Evolutionary conservation across 1,284 basidiomycete genomes (phyloP), one percentile per base, ranked within the genome.

Genomic region (Sparassis latifolia): DNA sequence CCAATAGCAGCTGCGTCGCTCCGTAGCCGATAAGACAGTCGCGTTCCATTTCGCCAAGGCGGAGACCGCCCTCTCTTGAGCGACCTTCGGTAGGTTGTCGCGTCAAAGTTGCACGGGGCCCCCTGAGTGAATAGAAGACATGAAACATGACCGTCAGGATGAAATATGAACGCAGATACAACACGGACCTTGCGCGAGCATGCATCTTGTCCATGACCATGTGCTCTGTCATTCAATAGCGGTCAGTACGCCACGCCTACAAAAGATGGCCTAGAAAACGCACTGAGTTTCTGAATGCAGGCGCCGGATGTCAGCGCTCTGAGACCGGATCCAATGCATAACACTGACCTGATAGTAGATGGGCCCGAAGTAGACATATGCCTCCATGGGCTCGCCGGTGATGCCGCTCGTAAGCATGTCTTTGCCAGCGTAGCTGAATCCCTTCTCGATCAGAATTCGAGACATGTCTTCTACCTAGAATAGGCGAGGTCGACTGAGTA

Each of bases 131-230:
- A 20, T 20, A 28, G n/a, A 38, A 35, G 20, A 33, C 6, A 38
- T 27, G 45, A 49, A 41, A 44, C 44, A 47, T 44, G 20, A 20
- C 20, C 20, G 20, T 20, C 50, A 44, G 42, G 28, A 4, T 35
- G 37, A 37, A 40, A 20, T 37, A 38, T 28, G 47, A 31, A 30
- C 20, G 20, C 20, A 20, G 39, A 33, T 35, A 12, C 54, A 47
- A 48, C n/a, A 53, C 75, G 57, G 66, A 86, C 90, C 92, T 87
- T 45, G 95, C 93, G 55, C 97, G 86, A 57, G 97, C 97, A 63
- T 99, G 97, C 97, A 99, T 99, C 78, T 99, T 99, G 75, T 98
- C 95, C 85, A 97, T 91, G 54, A 98, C 95, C 93, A 96, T 97
- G 73, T 95, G 93, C 75, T 92, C 86, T 87, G 30, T 44, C 52